Conservation (phyloP, 192 early-diverging fungal species). For the Radiomyces spectabilis region DNA sequence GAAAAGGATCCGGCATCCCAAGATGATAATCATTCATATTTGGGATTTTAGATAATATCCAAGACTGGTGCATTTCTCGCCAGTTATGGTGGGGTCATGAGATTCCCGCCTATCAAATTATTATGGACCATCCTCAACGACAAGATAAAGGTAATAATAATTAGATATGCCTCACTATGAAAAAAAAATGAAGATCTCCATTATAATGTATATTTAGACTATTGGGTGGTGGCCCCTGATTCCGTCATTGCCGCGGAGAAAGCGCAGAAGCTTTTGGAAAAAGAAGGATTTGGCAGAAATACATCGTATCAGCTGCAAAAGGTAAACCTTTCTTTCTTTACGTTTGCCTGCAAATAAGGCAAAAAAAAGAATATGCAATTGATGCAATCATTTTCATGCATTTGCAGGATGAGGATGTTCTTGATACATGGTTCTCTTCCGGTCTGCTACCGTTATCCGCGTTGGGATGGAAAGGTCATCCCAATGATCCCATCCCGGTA, state of each 20-base stretch:
- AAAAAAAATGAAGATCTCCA: neutral
- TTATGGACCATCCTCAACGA: slow-evolving; percentile 39
- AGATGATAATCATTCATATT: neutral
- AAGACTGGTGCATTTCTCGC: slow-evolving; percentile 97
- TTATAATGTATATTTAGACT: slow-evolving; percentile 6
- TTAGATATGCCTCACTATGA: too few relatives aligned
- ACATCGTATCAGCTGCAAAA: slow-evolving; percentile 19
- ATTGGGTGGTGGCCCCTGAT: slow-evolving; percentile 62
- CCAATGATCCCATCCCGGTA: slow-evolving; percentile 23
- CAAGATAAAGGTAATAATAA: too few relatives aligned
- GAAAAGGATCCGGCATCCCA: too few relatives aligned
- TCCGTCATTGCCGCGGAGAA: slow-evolving; percentile 49
- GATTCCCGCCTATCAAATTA: slow-evolving; percentile 81
- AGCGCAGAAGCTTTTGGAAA: slow-evolving; percentile 39
- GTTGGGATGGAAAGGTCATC: slow-evolving; percentile 36
- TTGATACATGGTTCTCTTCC: slow-evolving; percentile 98
- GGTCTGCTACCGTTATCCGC: slow-evolving; percentile 84
- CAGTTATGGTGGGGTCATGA: slow-evolving; percentile 99
- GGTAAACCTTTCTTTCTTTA: slow-evolving; percentile 14
- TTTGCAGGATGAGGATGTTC: slow-evolving; percentile 85
- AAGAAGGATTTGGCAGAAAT: slow-evolving; percentile 29
- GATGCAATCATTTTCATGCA: neutral
- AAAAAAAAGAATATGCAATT: slow-evolving; percentile 17
- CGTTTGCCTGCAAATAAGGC: too few relatives aligned
- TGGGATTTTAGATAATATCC: slow-evolving; percentile 45